Base-by-base conservation (phyloP, 2,329 filamentous ascomycete species). In the Plectosphaerella cucumerina region DNA sequence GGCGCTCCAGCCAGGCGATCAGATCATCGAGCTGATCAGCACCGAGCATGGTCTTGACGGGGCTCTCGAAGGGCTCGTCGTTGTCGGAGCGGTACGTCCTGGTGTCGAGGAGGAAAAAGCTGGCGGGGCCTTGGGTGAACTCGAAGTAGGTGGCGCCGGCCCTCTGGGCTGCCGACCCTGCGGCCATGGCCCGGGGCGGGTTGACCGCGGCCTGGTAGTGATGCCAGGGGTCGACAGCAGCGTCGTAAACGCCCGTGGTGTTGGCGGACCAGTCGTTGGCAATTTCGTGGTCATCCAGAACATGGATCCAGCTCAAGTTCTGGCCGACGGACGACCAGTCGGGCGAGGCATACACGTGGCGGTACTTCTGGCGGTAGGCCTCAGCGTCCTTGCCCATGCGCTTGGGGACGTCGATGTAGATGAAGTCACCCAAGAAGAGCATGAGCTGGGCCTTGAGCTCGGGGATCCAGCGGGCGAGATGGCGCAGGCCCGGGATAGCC, bases 201-300 rank as follows among this genome's bases (percentile, higher is more conserved):
- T 99, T 99, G 3, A 83, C 83, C 3, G 84, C 79, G 33, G 85
- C 86, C 55, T 99, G 93, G 64, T 99, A 99, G 62, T 91, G 82
- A 45, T 85, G 75, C 75, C 89, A 99, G 1, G 93, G 90, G 53
- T 95, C 90, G 43, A 89, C 82, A 5, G 93, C 92, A 0, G 87
- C 82, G 3, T 78, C 69, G 64, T 93, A 97, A 0, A 96, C 81
- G 6, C 89, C 89, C 0, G 89, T 91, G 14, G 82, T 86, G 64
- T 93, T 94, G 17, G 80, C 77, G 53, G 87, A 84, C 91, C 92
- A 97, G 70, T 97, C 94, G 60, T 99, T 97, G 5, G 82, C 81
- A 55, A 99, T 97, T 65, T 99, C 94, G 62, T 99, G 94, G 65
- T 99, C 94, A 63, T 99, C 94, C 6, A 97, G 81, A 2, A 96